Evolutionary conservation across 257 asterid species (phyloP), one percentile per base, ranked within the genome.

Genomic region (Datura wrightii): DNA sequence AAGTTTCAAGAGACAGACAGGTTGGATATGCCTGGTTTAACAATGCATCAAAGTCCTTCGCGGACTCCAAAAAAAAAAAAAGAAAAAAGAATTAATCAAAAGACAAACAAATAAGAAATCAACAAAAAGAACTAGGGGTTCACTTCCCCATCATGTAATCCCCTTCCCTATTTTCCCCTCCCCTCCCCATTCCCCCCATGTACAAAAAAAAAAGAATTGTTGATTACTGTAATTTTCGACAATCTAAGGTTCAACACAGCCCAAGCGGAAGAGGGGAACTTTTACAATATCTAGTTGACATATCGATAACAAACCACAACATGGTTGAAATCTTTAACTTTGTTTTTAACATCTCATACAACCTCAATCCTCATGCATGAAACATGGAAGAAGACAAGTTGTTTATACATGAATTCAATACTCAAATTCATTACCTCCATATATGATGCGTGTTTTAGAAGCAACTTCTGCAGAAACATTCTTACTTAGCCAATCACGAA

Each of bases 401-500:
- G 66, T 5, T 24, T 82, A 34, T 19, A 44, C 42, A 37, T 59
- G 41, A 52, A 44, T 7, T 31, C 62, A 48, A 13, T 11, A 74
- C 81, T 76, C 81, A 76, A 74, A 76, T 76, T 76, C 55, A 67
- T 80, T 82, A 97, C 99, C 99, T 95, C 98, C 99, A 56, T 97
- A 97, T 74, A 95, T 95, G 86, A 97, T 92, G 82, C 99, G 95
- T 11, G 96, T 92, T 89, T 92, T 93, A 53, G 99, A 95, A 79
- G 98, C 97, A 88, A 94, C 98, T 87, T 95, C 97, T 54, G 94
- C 86, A 8, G 97, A 95, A 58, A 92, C 98, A 83, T 95, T 94
- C 93, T 95, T 93, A 79, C 91, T 89, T 63, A 97, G 95, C 98
- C 99, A 97, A 89, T 94, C 97, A 79, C 99, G 96, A 85, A 94